Conservation (phyloP, 1,284 basidiomycete species). For the Hypsizygus ulmarius region DNA sequence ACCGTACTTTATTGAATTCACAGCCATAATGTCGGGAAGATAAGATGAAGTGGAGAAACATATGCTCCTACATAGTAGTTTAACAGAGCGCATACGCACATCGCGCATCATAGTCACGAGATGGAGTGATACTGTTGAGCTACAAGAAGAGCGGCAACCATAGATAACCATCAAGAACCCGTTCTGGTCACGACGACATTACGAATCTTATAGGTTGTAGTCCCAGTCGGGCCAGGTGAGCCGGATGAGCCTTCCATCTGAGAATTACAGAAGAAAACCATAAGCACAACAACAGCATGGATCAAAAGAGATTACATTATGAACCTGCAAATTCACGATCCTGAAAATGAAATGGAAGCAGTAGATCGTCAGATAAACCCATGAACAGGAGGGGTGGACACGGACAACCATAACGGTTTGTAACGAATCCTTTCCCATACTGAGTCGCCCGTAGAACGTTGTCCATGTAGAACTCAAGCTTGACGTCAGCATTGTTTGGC, state of each 20-base stretch:
- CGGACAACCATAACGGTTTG: constrained; percentile 41
- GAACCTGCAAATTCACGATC: constrained; percentile 44
- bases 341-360: constrained; percentile 20
- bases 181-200: constrained; percentile 35
- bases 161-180: constrained; percentile 19
- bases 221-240: constrained; percentile 37
- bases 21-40: no score
- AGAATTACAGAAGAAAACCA: background rate
- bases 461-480: constrained; percentile 42
- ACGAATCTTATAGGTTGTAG: constrained; percentile 37
- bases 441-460: constrained; percentile 35
- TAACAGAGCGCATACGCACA: no score
- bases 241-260: constrained; percentile 48
- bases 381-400: constrained; percentile 8
- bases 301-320: background rate
- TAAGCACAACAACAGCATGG: background rate
- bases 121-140: background rate
- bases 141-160: background rate
- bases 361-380: background rate
- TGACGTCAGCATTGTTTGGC: constrained; percentile 34
- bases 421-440: constrained; percentile 37
- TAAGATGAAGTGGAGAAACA: no score
- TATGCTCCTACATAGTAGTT: no score
- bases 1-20: no score
- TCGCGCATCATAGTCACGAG: no score